These are phyloP conservation scores for Coccomyxa subellipsoidea DNA, from an alignment of 163 green algal species.

Conservation along the genomic window DNA sequence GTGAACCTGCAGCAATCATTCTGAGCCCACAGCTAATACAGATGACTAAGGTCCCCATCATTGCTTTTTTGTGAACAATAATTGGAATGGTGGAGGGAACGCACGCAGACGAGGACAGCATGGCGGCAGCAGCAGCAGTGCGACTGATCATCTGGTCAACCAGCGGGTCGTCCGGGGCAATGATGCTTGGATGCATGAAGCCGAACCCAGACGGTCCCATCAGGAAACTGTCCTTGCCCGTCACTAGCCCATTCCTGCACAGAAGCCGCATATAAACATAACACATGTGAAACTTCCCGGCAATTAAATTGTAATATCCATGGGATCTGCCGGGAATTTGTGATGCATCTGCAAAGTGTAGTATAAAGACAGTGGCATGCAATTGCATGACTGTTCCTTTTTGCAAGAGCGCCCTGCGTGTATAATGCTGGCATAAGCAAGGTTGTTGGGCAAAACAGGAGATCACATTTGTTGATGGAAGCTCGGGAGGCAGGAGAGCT, in stretches of 20 bases:
- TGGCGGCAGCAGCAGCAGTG: slow-evolving; percentile 10
- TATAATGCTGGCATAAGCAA: no score
- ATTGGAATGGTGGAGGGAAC: background rate
- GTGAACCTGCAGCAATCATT: no score
- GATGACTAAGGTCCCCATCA: background rate
- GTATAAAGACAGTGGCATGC: no score
- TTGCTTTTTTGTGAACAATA: background rate
- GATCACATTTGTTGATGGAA: no score
- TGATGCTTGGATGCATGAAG: slow-evolving; percentile 23
- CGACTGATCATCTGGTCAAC: background rate
- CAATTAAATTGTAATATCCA: no score
- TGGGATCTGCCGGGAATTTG: no score
- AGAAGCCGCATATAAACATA: background rate
- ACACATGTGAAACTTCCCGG: no score
- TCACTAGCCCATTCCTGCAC: slow-evolving; percentile 17
- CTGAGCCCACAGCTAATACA: no score
- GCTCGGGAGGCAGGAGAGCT: background rate
- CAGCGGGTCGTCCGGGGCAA: background rate
- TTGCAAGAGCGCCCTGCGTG: no score
- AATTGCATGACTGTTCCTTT: no score
- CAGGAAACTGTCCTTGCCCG: slow-evolving; percentile 25
- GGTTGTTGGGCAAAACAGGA: no score
- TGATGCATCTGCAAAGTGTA: no score
- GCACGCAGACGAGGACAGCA: slow-evolving; percentile 7
- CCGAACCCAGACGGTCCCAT: slow-evolving; percentile 24